These are phyloP conservation scores for Saturnispora diversa DNA, from an alignment of 805 yeast species.

Conservation along the genomic window DNA sequence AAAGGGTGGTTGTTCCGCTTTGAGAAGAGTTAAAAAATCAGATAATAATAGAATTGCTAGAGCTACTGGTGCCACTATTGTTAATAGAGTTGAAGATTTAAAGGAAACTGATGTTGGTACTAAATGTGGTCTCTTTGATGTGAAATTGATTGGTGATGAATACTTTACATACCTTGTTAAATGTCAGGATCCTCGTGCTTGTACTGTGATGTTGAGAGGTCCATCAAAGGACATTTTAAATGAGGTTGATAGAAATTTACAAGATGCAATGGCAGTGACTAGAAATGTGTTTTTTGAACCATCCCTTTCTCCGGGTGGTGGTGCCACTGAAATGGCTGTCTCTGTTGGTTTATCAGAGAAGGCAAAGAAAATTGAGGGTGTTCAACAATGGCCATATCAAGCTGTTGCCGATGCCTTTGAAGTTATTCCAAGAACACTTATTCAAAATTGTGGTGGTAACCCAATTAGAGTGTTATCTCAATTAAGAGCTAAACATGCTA, in stretches of 20 bases:
- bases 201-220: conserved; percentile 88
- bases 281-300: conserved; percentile 94
- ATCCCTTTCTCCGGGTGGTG: conserved; percentile 95
- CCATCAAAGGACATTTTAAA: conserved; percentile 94
- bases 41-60: conserved; percentile 95
- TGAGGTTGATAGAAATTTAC: conserved; percentile 93
- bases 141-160: conserved; percentile 95
- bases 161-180: conserved; percentile 80
- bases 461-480: conserved; percentile 85
- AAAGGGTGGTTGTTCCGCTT: conserved; percentile 86
- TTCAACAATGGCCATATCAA: conserved; percentile 97
- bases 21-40: conserved; percentile 90
- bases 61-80: conserved; percentile 96
- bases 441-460: conserved; percentile 97
- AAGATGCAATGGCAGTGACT: conserved; percentile 97
- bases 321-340: conserved; percentile 99
- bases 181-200: conserved; percentile 83
- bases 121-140: conserved; percentile 82
- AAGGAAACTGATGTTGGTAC: conserved; percentile 86
- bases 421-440: conserved; percentile 93
- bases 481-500: conserved; percentile 93
- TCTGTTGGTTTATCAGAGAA: conserved; percentile 79
- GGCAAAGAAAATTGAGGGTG: conserved; percentile 89
- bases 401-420: conserved; percentile 99
- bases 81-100: conserved; percentile 89